A percentile compares a stretch with the other conserved stretches of the same genome.
phyloP scores from a whole-genome alignment of 805 yeast genomes.

The Ogataea wickerhamii region DNA sequence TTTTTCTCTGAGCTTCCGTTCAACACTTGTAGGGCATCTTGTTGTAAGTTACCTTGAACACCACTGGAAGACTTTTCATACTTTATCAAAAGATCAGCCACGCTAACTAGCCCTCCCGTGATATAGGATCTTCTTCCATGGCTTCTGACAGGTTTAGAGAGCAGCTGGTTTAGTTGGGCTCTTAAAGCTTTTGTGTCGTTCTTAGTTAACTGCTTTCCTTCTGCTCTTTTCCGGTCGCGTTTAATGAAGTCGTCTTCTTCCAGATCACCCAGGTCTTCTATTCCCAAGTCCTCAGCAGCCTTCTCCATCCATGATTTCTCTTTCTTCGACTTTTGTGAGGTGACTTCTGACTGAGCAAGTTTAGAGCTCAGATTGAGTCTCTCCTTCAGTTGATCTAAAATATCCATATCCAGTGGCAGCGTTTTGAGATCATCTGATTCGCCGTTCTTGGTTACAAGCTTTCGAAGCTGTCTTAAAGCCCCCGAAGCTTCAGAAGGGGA shows the following conservation, averaged over 20 bases:
- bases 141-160: conserved; percentile 55
- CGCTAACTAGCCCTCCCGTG: conserved; percentile 72
- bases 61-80: conserved; percentile 45
- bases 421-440: conserved; percentile 56
- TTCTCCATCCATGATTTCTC: conserved; percentile 80
- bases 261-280: conserved; percentile 64
- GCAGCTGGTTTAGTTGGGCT: conserved; percentile 49
- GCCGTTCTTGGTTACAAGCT: conserved; percentile 39
- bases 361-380: conserved; percentile 67
- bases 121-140: conserved; percentile 67
- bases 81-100: conserved; percentile 72
- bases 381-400: conserved; percentile 65
- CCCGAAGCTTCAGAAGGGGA: conserved; percentile 93
- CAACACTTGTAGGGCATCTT: conserved; percentile 65
- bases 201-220: conserved; percentile 49
- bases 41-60: conserved; percentile 66
- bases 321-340: conserved; percentile 49
- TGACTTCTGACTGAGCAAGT: conserved; percentile 68
- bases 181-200: conserved; percentile 45
- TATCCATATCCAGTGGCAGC: conserved; percentile 72
- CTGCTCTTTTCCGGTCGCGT: conserved; percentile 56
- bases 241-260: conserved; percentile 68
- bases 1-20: conserved; percentile 27
- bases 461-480: conserved; percentile 73
- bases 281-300: conserved; percentile 91